These are phyloP conservation scores for Phytopythium oedochilum DNA, from an alignment of 352 stramenopile genomes.

Conservation along the genomic window DNA sequence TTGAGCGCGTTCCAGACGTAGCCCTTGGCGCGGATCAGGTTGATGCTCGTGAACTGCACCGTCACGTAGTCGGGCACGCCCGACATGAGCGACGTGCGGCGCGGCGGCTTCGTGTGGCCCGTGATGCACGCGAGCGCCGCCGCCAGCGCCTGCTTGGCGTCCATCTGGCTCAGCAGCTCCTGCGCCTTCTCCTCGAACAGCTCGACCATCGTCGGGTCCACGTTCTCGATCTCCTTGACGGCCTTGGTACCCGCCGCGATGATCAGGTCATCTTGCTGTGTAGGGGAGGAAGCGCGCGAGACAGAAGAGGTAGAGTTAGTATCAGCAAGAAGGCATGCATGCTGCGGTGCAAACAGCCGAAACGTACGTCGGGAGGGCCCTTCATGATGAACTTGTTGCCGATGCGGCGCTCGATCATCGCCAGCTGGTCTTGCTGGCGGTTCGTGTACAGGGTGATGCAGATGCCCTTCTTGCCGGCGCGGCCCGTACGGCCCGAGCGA, in stretches of 20 bases:
- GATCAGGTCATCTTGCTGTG: conserved; percentile 86
- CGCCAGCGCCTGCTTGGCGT: conserved; percentile 62
- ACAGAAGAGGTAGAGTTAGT: too few species aligned
- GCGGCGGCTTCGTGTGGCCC: conserved; percentile 81
- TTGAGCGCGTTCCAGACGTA: conserved; percentile 93
- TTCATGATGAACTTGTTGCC: conserved; percentile 89
- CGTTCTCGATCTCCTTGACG: conserved; percentile 75
- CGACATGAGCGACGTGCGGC: conserved; percentile 84
- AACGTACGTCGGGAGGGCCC: conserved; percentile 57
- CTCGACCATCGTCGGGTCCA: conserved; percentile 67
- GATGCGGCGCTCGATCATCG: conserved; percentile 85
- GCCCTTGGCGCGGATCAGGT: conserved; percentile 80
- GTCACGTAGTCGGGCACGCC: conserved; percentile 89
- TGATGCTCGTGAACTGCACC: conserved; percentile 79
- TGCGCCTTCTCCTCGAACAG: conserved; percentile 72
- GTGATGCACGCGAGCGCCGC: conserved; percentile 87
- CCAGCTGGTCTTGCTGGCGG: conserved; percentile 68
- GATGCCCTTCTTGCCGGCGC: conserved; percentile 94
- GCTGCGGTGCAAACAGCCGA: neutral
- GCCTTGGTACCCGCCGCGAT: conserved; percentile 80
- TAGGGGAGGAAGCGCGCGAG: too few species aligned
- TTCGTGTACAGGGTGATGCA: conserved; percentile 96
- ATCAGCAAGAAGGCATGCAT: neutral
- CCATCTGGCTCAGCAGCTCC: conserved; percentile 58
- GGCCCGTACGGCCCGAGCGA: conserved; percentile 95